Conservation (phyloP, 148 eudicot species). For the Amaranthus hypochondriacus region DNA sequence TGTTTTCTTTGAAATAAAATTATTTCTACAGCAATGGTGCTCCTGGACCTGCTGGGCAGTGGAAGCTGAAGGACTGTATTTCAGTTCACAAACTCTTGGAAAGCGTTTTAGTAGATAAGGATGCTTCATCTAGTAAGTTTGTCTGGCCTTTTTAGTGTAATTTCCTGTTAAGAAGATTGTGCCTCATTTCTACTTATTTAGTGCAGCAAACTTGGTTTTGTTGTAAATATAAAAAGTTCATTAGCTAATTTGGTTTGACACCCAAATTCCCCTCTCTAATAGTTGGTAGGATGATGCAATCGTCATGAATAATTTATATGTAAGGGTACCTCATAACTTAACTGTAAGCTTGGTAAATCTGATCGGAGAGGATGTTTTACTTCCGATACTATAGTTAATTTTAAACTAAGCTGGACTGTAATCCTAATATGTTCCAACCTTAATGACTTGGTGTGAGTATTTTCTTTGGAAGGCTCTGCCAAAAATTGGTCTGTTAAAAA, state of each 20-base stretch:
- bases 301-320: background rate
- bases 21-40: conserved; percentile 49
- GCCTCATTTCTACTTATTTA: background rate
- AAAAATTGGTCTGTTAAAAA: no score
- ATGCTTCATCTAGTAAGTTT: conserved; percentile 73
- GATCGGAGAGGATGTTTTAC: background rate
- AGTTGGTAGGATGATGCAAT: background rate
- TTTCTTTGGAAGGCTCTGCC: no score
- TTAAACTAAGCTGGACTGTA: no score
- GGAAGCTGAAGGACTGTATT: conserved; percentile 74
- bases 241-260: background rate
- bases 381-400: no score
- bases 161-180: background rate
- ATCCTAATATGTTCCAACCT: no score
- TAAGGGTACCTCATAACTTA: background rate
- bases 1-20: background rate
- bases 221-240: background rate
- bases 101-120: conserved; percentile 45
- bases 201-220: background rate
- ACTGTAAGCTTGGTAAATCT: background rate
- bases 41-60: conserved; percentile 42
- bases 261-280: background rate
- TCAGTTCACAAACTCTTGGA: conserved; percentile 72
- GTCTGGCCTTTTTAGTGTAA: background rate
- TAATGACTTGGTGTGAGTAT: no score